Conservation (phyloP, 192 early-diverging fungal genomes). For the Rhizophagus clarus region DNA sequence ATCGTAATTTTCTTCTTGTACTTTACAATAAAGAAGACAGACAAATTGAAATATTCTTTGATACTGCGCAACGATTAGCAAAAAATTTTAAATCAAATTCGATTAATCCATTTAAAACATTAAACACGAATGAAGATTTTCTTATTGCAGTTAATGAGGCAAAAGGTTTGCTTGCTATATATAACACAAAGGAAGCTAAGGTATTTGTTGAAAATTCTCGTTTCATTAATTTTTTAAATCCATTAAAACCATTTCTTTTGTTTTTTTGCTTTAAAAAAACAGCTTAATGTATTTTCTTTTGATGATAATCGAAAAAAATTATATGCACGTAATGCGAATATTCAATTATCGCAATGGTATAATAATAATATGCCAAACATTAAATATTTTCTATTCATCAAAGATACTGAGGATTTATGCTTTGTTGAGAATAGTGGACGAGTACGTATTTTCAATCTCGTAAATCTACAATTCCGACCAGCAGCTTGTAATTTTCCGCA, state of each 20-base stretch:
- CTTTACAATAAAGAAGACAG: neutral
- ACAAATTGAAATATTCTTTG: neutral
- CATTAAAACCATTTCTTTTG: too few relatives aligned
- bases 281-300: constrained; percentile 8
- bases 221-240: too few relatives aligned
- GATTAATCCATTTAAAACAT: neutral
- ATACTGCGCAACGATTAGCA: neutral
- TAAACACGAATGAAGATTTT: neutral
- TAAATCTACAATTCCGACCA: neutral
- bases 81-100: neutral
- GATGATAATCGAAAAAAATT: neutral
- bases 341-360: neutral
- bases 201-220: too few relatives aligned
- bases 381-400: constrained; percentile 4
- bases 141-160: constrained; percentile 16
- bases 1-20: neutral
- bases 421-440: neutral
- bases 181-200: neutral
- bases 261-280: too few relatives aligned
- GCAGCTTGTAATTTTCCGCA: neutral
- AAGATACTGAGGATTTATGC: constrained; percentile 11
- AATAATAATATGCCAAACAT: neutral
- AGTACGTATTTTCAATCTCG: neutral
- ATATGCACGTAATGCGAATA: neutral
- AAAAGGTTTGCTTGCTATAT: neutral